A percentile compares a stretch with the other conserved stretches of the same genome.
Conservation (phyloP, 495 filamentous ascomycete genomes). For the Cladorrhinum samala region DNA sequence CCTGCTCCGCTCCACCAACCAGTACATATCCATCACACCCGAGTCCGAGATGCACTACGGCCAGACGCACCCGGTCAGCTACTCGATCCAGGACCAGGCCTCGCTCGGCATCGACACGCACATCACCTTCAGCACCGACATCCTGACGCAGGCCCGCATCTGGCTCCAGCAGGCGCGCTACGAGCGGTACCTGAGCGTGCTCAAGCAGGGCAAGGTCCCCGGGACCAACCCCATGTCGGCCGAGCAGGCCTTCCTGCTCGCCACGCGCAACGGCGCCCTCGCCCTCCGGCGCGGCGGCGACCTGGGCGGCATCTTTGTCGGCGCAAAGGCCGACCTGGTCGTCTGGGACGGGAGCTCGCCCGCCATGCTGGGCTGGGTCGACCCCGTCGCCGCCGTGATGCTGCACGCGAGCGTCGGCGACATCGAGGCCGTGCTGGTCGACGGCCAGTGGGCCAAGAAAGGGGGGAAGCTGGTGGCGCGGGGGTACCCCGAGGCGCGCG, state of each 20-base stretch:
- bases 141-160: slow-evolving; percentile 31
- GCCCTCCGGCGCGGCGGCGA: slow-evolving; percentile 35
- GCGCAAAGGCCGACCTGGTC: slow-evolving; percentile 42
- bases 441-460: slow-evolving; percentile 14
- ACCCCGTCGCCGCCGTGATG: slow-evolving; percentile 46
- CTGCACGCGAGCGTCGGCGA: slow-evolving; percentile 43
- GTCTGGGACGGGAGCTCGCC: slow-evolving; percentile 42
- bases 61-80: slow-evolving; percentile 21
- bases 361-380: slow-evolving; percentile 33
- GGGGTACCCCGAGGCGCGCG: slow-evolving; percentile 7
- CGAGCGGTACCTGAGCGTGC: slow-evolving; percentile 25
- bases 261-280: slow-evolving; percentile 39
- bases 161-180: slow-evolving; percentile 37
- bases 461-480: slow-evolving; percentile 5
- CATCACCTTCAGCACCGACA: slow-evolving; percentile 20
- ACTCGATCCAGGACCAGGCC: slow-evolving; percentile 33
- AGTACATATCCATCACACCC: slow-evolving; percentile 36
- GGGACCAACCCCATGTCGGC: slow-evolving; percentile 27
- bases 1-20: slow-evolving; percentile 28
- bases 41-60: slow-evolving; percentile 38
- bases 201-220: slow-evolving; percentile 30
- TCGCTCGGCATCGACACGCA: slow-evolving; percentile 44
- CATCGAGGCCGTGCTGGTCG: slow-evolving; percentile 33
- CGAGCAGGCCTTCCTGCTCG: slow-evolving; percentile 42
- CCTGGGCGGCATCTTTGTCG: slow-evolving; percentile 37